Evolutionary conservation across 2,329 filamentous ascomycete genomes (phyloP), one percentile per base, ranked within the genome.

Genomic region (Verticillium klebahnii): DNA sequence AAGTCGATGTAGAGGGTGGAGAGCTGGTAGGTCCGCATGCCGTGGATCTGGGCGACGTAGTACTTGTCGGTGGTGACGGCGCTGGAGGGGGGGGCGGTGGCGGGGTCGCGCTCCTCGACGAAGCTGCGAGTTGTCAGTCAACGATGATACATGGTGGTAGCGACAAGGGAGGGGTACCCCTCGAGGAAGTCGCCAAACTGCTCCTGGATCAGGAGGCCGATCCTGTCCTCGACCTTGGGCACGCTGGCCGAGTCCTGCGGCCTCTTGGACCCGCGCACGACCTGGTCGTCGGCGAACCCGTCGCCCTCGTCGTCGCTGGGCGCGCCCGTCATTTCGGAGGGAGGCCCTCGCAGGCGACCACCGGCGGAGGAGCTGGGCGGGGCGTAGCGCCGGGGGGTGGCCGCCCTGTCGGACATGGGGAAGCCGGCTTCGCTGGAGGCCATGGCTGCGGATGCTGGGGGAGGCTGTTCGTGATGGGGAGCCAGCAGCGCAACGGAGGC

Each of bases 1-100:
- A 89, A 95, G 77, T 96, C 92, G 70, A 96, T 85, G 73, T 95
- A 96, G 62, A 95, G 86, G 6, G 91, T 95, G 1, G 91, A 94
- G n/a, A 94, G 83, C 66, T 87, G 82, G 73, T 89, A 90, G 25
- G 83, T 83, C 62, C 85, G 84, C 82, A 96, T 87, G 64, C 88
- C 89, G 70, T 91, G 88, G 68, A 96, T 92, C 76, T 93, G 91
- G 58, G 90, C 90, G 62, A 95, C 82, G 74, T 95, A 96, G 78
- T 93, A 93, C 73, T 90, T 91, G 77, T 93, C 89, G 31, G 89
- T 91, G 4, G 87, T 89, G 56, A 87, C 81, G 32, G 88, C 87
- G 71, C 89, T 92, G 17, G 90, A 89, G 3, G 85, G 89, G 88
- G 7, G 82, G 79, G 56, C 82, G 83, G 55, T 82, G 83, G 15